phyloP scores from a whole-genome alignment of 2,329 filamentous ascomycete species.

The Hortaea sp. region DNA sequence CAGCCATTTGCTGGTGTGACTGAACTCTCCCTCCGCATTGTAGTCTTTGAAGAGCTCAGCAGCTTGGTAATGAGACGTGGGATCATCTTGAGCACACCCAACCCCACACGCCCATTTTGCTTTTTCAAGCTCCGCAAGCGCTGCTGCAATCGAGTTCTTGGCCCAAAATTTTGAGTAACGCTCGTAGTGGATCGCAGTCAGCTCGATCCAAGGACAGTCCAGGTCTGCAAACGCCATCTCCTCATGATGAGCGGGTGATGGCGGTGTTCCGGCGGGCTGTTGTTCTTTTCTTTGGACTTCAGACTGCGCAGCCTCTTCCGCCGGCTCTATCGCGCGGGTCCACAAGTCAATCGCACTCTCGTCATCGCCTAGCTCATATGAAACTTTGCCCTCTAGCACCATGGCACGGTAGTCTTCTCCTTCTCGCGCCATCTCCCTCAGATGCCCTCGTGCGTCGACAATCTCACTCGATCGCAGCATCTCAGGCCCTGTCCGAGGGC shows the following conservation, averaged over 20 bases:
- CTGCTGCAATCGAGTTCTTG: conserved; percentile 1
- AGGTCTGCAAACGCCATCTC: conserved; percentile 8
- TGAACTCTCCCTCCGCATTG: conserved; percentile 10
- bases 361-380: conserved; percentile 12
- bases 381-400: conserved; percentile 22
- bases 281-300: not conserved
- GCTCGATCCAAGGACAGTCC: conserved; percentile 23
- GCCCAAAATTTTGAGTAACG: conserved; percentile 3
- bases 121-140: conserved; percentile 9
- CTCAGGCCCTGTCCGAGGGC: conserved; percentile 7
- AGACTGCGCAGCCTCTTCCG: conserved; percentile 6
- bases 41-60: conserved; percentile 16
- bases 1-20: conserved; percentile 29
- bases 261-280: not conserved
- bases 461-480: conserved; percentile 11
- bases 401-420: conserved; percentile 15
- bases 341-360: conserved; percentile 18
- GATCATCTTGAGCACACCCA: conserved; percentile 33
- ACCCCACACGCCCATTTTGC: conserved; percentile 25
- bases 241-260: not conserved
- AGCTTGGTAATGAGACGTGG: conserved; percentile 31
- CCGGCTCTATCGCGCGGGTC: conserved; percentile 16
- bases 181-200: conserved; percentile 16
- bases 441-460: conserved; percentile 9
- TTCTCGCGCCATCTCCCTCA: conserved; percentile 14